Evolutionary conservation across 805 yeast genomes (phyloP), one percentile per base, ranked within the genome.

Genomic region (Groenewaldozyma salmanticensis): DNA sequence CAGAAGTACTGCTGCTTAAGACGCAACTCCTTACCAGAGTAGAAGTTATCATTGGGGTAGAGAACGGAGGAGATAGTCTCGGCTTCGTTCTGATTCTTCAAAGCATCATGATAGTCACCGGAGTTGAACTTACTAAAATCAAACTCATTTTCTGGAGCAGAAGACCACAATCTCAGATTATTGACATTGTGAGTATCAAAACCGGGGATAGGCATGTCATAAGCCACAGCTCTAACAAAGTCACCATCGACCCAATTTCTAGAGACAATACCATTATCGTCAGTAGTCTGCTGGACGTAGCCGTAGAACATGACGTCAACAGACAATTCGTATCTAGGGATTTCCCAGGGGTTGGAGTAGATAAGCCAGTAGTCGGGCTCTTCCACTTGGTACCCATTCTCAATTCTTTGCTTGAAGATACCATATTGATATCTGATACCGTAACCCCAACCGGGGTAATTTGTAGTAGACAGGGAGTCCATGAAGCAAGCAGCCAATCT

Each of bases 381-480:
- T 64, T 87, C 96, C 31, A 88, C 94, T 65, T 87, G 96, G 64
- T 83, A 84, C 7, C 96, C 96, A 57, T 88, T 84, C 52, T 85
- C 72, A 55, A 87, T 85, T 60, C 77, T 78, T 65, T 87, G 96
- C 51, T 86, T 75, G 64, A 87, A 87, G 52, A 87, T 87, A 60
- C 96, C 96, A 58, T 88, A 87, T 62, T 86, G 86, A 66, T 87
- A 87, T 59, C 94, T 80, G 52, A 87, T 67, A 45, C 96, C 96
- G 60, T 87, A 87, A 48, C 96, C 96, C 96, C 96, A 87, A 39
- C 94, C 95, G 15, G 94, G 86, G 60, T 83, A 84, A 61, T 83
- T 79, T 50, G 83, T 81, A 3, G 94, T 78, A 27, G 92, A 76
- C 59, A 87, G 66, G 1, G 95, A 85, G 64, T 88, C 96, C 37